Percentiles rank a stretch among this genome's conserved stretches.
These are phyloP conservation scores for Lasiosphaeriaceae sp. DNA, from an alignment of 495 filamentous ascomycete species.

Conservation along the genomic window DNA sequence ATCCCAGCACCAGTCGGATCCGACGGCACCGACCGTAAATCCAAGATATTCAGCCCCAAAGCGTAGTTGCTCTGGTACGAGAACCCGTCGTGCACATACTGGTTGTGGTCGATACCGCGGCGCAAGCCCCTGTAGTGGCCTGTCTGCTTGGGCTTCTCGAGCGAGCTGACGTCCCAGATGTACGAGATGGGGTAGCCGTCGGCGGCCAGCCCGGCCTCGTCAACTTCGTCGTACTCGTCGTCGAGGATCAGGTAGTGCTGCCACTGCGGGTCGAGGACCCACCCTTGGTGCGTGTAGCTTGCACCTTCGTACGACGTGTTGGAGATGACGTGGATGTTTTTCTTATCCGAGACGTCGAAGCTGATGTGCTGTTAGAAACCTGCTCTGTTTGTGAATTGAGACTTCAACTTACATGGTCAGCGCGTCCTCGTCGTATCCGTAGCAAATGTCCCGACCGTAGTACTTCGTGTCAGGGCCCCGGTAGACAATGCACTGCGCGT, in stretches of 20 bases:
- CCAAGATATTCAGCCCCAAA: slow-evolving; percentile 46
- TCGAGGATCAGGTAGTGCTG: slow-evolving; percentile 48
- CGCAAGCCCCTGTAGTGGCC: slow-evolving; percentile 43
- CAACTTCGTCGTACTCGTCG: slow-evolving; percentile 54
- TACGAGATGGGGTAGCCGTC: slow-evolving; percentile 42
- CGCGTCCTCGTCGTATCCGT: slow-evolving; percentile 49
- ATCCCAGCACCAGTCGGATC: slow-evolving; percentile 32
- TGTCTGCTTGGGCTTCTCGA: slow-evolving; percentile 46
- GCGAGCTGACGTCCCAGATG: slow-evolving; percentile 52
- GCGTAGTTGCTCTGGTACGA: slow-evolving; percentile 53
- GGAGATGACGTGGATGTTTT: slow-evolving; percentile 43
- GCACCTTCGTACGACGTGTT: slow-evolving; percentile 50
- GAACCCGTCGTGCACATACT: slow-evolving; percentile 46
- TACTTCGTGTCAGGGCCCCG: slow-evolving; percentile 49
- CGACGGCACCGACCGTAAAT: slow-evolving; percentile 42
- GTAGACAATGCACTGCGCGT: slow-evolving; percentile 55
- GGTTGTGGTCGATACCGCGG: slow-evolving; percentile 53
- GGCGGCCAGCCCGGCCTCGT: slow-evolving; percentile 36
- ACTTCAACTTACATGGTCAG: slow-evolving; percentile 31
- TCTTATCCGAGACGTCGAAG: slow-evolving; percentile 54
- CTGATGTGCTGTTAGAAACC: slow-evolving; percentile 3
- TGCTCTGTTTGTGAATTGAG: not conserved
- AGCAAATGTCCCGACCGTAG: slow-evolving; percentile 51
- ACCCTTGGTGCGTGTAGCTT: slow-evolving; percentile 51
- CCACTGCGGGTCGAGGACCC: slow-evolving; percentile 42